Conservation (phyloP, 2,329 filamentous ascomycete genomes). For the Zymoseptoria pseudotritici region DNA sequence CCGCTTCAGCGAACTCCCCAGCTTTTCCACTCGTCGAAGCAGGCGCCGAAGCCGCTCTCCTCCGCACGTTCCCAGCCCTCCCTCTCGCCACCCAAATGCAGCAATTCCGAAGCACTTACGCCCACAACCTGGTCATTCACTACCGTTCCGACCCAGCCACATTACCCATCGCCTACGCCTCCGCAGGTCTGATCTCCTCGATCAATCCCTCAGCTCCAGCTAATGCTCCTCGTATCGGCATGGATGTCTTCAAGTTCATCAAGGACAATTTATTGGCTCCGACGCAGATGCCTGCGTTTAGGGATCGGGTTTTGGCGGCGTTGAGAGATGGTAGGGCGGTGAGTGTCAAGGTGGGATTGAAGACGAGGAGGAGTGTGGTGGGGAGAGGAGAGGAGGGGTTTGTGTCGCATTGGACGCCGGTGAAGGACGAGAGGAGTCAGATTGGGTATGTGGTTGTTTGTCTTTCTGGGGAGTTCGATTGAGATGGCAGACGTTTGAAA, state of each 20-base stretch:
- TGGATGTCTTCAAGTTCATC: slow-evolving; percentile 51
- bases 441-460: slow-evolving; percentile 1
- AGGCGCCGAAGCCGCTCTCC: slow-evolving; percentile 37
- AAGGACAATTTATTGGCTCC: slow-evolving; percentile 35
- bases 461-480: neutral
- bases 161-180: neutral
- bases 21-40: slow-evolving; percentile 10
- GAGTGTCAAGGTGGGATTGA: slow-evolving; percentile 25
- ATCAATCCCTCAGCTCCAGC: slow-evolving; percentile 36
- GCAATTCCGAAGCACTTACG: slow-evolving; percentile 38
- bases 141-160: slow-evolving; percentile 36
- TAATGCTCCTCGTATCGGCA: slow-evolving; percentile 33
- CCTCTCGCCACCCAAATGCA: slow-evolving; percentile 34
- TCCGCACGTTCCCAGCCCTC: slow-evolving; percentile 31
- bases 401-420: slow-evolving; percentile 38
- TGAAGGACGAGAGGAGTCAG: slow-evolving; percentile 34
- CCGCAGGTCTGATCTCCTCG: slow-evolving; percentile 39
- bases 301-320: slow-evolving; percentile 36
- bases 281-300: slow-evolving; percentile 37
- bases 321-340: slow-evolving; percentile 27
- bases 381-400: slow-evolving; percentile 31
- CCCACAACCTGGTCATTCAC: slow-evolving; percentile 35
- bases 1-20: neutral
- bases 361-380: slow-evolving; percentile 21
- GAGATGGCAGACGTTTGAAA: neutral